These are phyloP conservation scores for Sanghuangporus weigelae DNA, from an alignment of 1,284 basidiomycete species.

Conservation along the genomic window DNA sequence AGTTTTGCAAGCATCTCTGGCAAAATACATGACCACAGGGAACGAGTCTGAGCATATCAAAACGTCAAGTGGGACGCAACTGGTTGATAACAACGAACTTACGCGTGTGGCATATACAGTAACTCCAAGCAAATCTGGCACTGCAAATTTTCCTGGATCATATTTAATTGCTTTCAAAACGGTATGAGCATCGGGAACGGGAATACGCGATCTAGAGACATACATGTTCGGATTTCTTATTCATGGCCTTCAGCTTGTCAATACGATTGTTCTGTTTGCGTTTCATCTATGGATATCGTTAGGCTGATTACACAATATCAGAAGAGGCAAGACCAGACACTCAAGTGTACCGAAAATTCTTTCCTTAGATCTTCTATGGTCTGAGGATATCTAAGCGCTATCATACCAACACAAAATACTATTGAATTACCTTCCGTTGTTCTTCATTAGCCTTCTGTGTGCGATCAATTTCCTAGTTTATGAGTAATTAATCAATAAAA, in stretches of 20 bases:
- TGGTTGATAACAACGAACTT: conserved; percentile 26
- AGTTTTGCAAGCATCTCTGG: conserved; percentile 61
- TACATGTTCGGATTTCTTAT: conserved; percentile 44
- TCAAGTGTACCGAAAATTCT: conserved; percentile 32
- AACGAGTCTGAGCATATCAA: conserved; percentile 40
- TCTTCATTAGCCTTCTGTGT: not conserved
- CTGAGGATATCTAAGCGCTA: not conserved
- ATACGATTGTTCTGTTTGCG: conserved; percentile 45
- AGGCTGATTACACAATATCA: not conserved
- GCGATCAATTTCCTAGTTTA: conserved; percentile 2
- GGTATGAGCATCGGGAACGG: not conserved
- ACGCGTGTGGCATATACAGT: conserved; percentile 59
- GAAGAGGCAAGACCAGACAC: conserved; percentile 24
- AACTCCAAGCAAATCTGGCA: conserved; percentile 76
- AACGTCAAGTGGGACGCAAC: conserved; percentile 6
- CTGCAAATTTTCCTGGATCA: conserved; percentile 52
- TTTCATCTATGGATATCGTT: conserved; percentile 34
- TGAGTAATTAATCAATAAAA: not conserved
- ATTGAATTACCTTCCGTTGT: not conserved
- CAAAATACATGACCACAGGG: conserved; percentile 73
- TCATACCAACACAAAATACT: not conserved
- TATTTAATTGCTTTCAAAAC: conserved; percentile 41
- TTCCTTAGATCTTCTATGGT: conserved; percentile 27
- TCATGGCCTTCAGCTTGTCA: conserved; percentile 40
- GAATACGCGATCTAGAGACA: not conserved